Evolutionary conservation across 495 filamentous ascomycete species (phyloP).

Genomic region (Neurospora discreta): DNA sequence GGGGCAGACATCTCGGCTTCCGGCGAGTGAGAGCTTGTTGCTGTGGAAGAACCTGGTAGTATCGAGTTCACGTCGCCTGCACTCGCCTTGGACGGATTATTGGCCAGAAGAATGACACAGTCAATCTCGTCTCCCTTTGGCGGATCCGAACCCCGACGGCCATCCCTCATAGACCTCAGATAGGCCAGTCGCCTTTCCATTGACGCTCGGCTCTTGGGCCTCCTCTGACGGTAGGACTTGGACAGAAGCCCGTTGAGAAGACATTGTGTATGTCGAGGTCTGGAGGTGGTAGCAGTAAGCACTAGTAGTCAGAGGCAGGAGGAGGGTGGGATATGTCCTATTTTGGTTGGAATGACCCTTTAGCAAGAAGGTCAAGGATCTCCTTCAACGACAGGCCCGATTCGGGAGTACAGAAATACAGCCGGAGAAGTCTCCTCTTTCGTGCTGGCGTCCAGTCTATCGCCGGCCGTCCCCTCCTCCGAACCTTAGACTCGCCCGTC

Average conservation of each 20-base stretch:
- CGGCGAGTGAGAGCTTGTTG: not conserved
- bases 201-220: slow-evolving; percentile 5
- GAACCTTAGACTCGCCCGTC: not conserved
- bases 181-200: slow-evolving; percentile 1
- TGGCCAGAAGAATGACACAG: slow-evolving; percentile 3
- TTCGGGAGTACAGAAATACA: slow-evolving; percentile 12
- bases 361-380: slow-evolving; percentile 7
- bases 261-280: slow-evolving; percentile 10
- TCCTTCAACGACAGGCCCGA: slow-evolving; percentile 9
- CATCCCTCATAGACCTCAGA: not conserved
- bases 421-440: slow-evolving; percentile 6
- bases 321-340: not conserved
- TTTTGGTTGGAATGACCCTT: slow-evolving; percentile 10
- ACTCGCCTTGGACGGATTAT: not conserved
- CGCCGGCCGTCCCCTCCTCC: slow-evolving; percentile 6
- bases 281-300: not conserved
- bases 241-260: slow-evolving; percentile 11
- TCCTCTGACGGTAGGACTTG: slow-evolving; percentile 11
- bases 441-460: slow-evolving; percentile 9
- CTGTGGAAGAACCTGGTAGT: not conserved
- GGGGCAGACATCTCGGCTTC: not conserved
- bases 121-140: not conserved
- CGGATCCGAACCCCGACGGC: not conserved
- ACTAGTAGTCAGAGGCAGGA: not conserved
- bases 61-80: not conserved